phyloP scores from a whole-genome alignment of 805 yeast species.

The Kodamaea restingae region DNA sequence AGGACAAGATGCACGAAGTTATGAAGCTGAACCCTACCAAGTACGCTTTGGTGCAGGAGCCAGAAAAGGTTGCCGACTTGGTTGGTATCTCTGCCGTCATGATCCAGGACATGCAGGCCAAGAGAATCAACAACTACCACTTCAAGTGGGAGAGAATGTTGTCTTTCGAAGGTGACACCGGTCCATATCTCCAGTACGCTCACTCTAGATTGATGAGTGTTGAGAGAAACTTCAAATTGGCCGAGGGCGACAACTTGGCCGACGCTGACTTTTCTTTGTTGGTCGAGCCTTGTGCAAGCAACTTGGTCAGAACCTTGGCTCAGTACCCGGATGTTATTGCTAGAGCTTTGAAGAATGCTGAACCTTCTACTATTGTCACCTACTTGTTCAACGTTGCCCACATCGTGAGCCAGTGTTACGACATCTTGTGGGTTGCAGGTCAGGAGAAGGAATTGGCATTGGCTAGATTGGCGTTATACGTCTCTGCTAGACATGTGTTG shows the following conservation, averaged over 20 bases:
- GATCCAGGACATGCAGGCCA: conserved; percentile 98
- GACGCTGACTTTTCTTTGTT: conserved; percentile 58
- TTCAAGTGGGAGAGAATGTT: conserved; percentile 98
- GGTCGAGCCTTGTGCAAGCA: conserved; percentile 65
- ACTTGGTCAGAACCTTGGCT: conserved; percentile 71
- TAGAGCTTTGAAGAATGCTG: conserved; percentile 77
- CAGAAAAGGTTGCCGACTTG: conserved; percentile 91
- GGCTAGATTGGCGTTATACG: conserved; percentile 89
- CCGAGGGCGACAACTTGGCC: conserved; percentile 34
- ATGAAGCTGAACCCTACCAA: conserved; percentile 90
- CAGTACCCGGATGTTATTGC: conserved; percentile 89
- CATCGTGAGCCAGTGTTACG: conserved; percentile 93
- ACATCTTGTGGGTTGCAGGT: conserved; percentile 94
- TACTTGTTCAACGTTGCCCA: conserved; percentile 90
- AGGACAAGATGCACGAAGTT: conserved; percentile 91
- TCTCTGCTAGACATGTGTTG: conserved; percentile 84
- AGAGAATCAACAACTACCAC: conserved; percentile 92
- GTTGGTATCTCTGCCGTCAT: conserved; percentile 96
- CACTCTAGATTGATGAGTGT: conserved; percentile 95
- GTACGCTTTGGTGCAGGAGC: conserved; percentile 89
- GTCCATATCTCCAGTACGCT: conserved; percentile 97
- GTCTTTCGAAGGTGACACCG: conserved; percentile 98
- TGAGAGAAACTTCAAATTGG: conserved; percentile 82
- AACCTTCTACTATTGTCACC: conserved; percentile 92
- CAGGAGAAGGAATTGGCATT: conserved; percentile 81